Conservation (phyloP, 371 early-diverging fungal species). For the Mucor circinelloides region DNA sequence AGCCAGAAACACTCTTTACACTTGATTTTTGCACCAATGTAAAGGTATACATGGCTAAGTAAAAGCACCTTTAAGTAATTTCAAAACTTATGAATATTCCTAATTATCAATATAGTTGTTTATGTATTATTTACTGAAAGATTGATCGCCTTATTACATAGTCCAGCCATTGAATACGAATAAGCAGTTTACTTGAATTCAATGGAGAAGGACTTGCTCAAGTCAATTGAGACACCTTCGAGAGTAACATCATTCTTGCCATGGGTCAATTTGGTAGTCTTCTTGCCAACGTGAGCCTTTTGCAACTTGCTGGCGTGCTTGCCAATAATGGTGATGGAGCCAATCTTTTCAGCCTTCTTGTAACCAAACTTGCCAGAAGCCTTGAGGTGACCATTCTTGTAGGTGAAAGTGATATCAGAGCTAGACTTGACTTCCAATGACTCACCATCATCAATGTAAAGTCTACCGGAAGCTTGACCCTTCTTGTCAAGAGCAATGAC, state of each 20-base stretch:
- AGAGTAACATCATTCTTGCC: conserved; percentile 1
- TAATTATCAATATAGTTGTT: no score
- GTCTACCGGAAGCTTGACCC: conserved; percentile 45
- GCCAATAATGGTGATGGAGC: conserved; percentile 20
- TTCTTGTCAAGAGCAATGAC: conserved; percentile 53
- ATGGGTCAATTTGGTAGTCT: conserved; percentile 10
- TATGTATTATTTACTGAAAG: no score
- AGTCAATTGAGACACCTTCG: background rate
- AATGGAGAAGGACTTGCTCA: conserved; percentile 15
- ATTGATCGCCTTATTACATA: no score
- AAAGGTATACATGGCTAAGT: no score
- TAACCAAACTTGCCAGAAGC: conserved; percentile 38
- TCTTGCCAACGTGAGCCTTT: conserved; percentile 4
- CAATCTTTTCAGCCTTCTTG: conserved; percentile 25
- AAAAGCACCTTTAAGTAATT: no score
- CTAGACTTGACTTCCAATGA: conserved; percentile 34
- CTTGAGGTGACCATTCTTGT: conserved; percentile 28
- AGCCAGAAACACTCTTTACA: no score
- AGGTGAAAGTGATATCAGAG: conserved; percentile 32
- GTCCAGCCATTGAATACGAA: no score
- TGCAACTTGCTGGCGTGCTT: conserved; percentile 8
- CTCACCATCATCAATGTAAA: conserved; percentile 65
- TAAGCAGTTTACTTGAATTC: conserved; percentile 13
- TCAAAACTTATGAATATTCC: no score
- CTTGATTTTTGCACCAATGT: no score